phyloP scores from a whole-genome alignment of 441 rosid genomes.

The Eutrema salsugineum region DNA sequence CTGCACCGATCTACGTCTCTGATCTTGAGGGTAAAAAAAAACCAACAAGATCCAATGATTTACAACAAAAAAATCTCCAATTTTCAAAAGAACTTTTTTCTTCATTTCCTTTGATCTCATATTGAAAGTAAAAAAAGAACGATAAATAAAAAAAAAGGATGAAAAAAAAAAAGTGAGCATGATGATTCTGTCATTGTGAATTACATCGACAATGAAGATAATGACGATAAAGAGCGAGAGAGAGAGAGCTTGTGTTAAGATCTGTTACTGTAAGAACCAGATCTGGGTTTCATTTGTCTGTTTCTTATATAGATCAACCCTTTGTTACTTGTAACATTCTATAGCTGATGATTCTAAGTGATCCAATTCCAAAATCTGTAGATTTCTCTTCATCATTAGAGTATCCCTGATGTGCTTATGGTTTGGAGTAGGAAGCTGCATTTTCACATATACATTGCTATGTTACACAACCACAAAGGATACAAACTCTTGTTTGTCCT shows the following conservation, averaged over 20 bases:
- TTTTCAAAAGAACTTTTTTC: slow-evolving; percentile 13
- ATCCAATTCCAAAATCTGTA: slow-evolving; percentile 4
- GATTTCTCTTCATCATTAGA: slow-evolving; percentile 2
- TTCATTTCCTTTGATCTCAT: slow-evolving; percentile 28
- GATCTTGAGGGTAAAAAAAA: slow-evolving; percentile 27
- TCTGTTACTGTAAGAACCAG: slow-evolving; percentile 34
- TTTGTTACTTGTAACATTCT: slow-evolving; percentile 31
- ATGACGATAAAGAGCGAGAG: slow-evolving; percentile 9
- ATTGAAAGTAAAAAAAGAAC: slow-evolving; percentile 27
- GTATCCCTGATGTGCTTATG: slow-evolving; percentile 9
- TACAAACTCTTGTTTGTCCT: slow-evolving; percentile 3
- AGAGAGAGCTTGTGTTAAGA: slow-evolving; percentile 19
- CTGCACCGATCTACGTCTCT: slow-evolving; percentile 80
- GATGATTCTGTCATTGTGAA: slow-evolving; percentile 15
- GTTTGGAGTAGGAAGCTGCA: slow-evolving; percentile 17
- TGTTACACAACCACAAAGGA: background rate
- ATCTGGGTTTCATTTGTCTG: slow-evolving; percentile 27
- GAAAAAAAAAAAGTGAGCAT: background rate
- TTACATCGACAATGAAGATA: slow-evolving; percentile 5
- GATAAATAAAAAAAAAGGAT: background rate
- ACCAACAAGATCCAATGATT: slow-evolving; percentile 4
- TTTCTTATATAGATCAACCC: slow-evolving; percentile 22
- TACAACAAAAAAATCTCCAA: slow-evolving; percentile 7
- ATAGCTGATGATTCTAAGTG: slow-evolving; percentile 26
- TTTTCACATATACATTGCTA: background rate